These are phyloP conservation scores for Eucalyptus paniculata DNA, from an alignment of 345 rosid species.

Conservation along the genomic window DNA sequence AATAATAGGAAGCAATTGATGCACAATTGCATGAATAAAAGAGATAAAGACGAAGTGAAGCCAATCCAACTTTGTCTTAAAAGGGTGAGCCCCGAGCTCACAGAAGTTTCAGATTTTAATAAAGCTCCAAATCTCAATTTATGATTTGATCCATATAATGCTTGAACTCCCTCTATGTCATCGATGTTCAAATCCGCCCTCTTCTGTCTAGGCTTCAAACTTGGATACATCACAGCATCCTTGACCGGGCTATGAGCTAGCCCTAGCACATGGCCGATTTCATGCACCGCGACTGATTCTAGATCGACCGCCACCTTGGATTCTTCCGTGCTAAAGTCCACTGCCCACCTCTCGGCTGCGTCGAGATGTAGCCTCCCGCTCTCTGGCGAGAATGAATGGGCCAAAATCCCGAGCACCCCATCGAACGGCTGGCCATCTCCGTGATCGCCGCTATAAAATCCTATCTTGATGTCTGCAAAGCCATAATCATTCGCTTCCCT, in stretches of 20 bases:
- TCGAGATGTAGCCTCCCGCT: constrained; percentile 72
- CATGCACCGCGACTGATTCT: constrained; percentile 82
- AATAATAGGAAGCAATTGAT: background rate
- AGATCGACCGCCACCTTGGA: constrained; percentile 65
- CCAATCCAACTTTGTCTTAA: background rate
- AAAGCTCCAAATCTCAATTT: constrained; percentile 37
- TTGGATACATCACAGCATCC: constrained; percentile 85
- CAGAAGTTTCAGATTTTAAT: constrained; percentile 56
- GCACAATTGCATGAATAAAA: background rate
- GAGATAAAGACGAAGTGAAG: background rate
- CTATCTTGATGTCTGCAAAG: constrained; percentile 63
- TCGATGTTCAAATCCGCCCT: constrained; percentile 46
- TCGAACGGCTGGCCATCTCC: constrained; percentile 90
- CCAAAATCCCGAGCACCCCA: constrained; percentile 70
- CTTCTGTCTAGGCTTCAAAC: constrained; percentile 60
- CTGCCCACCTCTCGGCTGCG: constrained; percentile 75
- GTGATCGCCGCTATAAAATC: constrained; percentile 73
- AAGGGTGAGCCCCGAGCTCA: background rate
- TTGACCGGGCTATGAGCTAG: constrained; percentile 45
- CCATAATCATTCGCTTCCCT: constrained; percentile 38
- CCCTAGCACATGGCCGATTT: constrained; percentile 80
- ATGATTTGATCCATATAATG: constrained; percentile 73
- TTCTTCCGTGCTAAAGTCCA: constrained; percentile 42
- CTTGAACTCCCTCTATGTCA: constrained; percentile 62
- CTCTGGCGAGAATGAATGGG: constrained; percentile 79